Evolutionary conservation across 1,284 basidiomycete genomes (phyloP).

Genomic region (Cutaneotrichosporon cavernicola): DNA sequence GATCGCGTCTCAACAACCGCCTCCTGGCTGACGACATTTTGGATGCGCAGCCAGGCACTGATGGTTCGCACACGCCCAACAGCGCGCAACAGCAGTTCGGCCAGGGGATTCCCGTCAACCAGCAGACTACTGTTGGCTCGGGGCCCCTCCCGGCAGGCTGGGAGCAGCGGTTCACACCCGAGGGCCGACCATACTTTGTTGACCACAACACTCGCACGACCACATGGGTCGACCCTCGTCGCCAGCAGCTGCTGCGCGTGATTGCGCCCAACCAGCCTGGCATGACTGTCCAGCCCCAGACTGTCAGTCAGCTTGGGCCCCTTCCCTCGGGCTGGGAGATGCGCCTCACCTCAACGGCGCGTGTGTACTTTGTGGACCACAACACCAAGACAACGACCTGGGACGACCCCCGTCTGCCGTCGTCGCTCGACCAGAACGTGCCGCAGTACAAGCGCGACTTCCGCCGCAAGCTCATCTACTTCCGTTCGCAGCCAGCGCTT

Average conservation of each 20-base stretch:
- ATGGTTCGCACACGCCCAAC: slow-evolving; percentile 33
- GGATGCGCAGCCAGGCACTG: slow-evolving; percentile 54
- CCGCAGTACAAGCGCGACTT: slow-evolving; percentile 99
- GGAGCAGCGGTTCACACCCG: slow-evolving; percentile 97
- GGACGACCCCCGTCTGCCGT: slow-evolving; percentile 88
- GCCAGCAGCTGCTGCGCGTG: slow-evolving; percentile 77
- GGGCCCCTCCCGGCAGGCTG: slow-evolving; percentile 90
- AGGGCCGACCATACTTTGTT: slow-evolving; percentile 96
- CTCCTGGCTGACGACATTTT: slow-evolving; percentile 76
- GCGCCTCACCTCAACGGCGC: slow-evolving; percentile 85
- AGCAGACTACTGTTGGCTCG: slow-evolving; percentile 70
- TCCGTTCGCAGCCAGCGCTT: slow-evolving; percentile 95
- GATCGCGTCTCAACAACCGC: slow-evolving; percentile 73
- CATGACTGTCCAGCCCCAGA: slow-evolving; percentile 70
- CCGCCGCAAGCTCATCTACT: slow-evolving; percentile 96
- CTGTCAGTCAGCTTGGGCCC: slow-evolving; percentile 87
- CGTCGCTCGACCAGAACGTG: slow-evolving; percentile 72
- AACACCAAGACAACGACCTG: slow-evolving; percentile 90
- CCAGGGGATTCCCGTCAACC: slow-evolving; percentile 43
- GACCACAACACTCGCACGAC: slow-evolving; percentile 95
- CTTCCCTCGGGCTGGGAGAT: slow-evolving; percentile 98
- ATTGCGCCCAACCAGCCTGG: slow-evolving; percentile 82
- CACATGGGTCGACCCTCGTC: slow-evolving; percentile 96
- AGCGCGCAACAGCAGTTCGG: slow-evolving; percentile 7
- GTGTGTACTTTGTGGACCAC: slow-evolving; percentile 96